A percentile compares a stretch with the other conserved stretches of the same genome.
phyloP scores from a whole-genome alignment of 306 rosid species.

The Dryas drummondii region DNA sequence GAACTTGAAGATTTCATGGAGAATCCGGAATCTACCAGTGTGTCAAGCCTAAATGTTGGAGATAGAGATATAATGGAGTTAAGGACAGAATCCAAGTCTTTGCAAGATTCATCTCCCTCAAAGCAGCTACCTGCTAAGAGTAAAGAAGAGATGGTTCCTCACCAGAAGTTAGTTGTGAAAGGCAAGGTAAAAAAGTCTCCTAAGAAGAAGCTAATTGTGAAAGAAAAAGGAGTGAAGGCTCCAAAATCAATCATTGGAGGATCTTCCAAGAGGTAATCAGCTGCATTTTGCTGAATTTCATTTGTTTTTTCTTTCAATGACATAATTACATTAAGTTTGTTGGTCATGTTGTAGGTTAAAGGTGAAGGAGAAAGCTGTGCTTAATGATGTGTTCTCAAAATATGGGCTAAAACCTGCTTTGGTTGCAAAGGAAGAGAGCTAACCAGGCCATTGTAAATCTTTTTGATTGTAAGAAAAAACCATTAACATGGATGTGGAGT shows the following conservation, averaged over 20 bases:
- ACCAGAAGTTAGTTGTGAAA: slow-evolving; percentile 39
- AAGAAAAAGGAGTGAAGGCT: slow-evolving; percentile 33
- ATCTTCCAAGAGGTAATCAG: slow-evolving; percentile 66
- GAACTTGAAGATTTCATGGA: slow-evolving; percentile 35
- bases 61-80: slow-evolving; percentile 27
- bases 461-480: neutral
- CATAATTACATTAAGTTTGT: neutral
- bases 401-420: slow-evolving; percentile 55
- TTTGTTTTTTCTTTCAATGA: slow-evolving; percentile 7
- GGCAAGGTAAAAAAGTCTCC: slow-evolving; percentile 39
- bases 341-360: slow-evolving; percentile 61
- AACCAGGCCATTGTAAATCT: slow-evolving; percentile 10
- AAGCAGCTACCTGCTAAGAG: slow-evolving; percentile 35
- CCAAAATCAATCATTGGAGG: slow-evolving; percentile 51
- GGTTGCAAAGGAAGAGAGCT: slow-evolving; percentile 38
- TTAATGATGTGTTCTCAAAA: slow-evolving; percentile 75
- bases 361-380: slow-evolving; percentile 77
- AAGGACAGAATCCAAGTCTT: slow-evolving; percentile 31
- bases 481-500: neutral
- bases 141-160: slow-evolving; percentile 33
- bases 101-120: slow-evolving; percentile 26
- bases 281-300: slow-evolving; percentile 9
- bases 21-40: slow-evolving; percentile 27
- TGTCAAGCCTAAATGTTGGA: slow-evolving; percentile 23
- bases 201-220: slow-evolving; percentile 25